Conservation (phyloP, 2,329 filamentous ascomycete species). For the Akanthomyces dipterigenus region DNA sequence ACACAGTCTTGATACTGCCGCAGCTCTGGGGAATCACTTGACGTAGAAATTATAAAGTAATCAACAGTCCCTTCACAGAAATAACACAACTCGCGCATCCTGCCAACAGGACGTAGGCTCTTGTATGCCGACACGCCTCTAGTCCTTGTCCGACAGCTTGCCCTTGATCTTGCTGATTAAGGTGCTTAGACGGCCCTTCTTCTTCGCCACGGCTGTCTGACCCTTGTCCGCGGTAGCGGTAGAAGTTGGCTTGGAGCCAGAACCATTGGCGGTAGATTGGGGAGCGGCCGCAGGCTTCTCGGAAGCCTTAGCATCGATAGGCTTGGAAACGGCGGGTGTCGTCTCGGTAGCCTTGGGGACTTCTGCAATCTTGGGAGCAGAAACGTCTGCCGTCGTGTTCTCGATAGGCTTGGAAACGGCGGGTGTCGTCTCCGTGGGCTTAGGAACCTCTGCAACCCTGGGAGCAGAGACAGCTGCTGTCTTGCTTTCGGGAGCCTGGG, state of each 20-base stretch:
- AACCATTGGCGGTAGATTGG: conserved; percentile 16
- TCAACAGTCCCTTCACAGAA: conserved; percentile 25
- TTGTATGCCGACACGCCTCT: neutral
- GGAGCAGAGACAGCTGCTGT: neutral
- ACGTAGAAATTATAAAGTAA: conserved; percentile 28
- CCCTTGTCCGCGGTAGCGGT: neutral
- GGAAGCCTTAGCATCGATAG: conserved; percentile 1
- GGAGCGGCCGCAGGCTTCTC: conserved; percentile 15
- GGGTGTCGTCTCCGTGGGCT: neutral
- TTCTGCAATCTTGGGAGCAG: neutral
- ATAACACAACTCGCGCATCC: neutral
- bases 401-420: neutral
- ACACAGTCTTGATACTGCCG: conserved; percentile 19
- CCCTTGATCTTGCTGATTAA: conserved; percentile 53
- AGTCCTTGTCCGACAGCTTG: conserved; percentile 33
- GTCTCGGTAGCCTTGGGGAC: neutral
- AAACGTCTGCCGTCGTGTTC: neutral
- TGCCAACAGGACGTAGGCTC: neutral
- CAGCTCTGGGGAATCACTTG: conserved; percentile 30
- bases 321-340: neutral
- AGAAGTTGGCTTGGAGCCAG: conserved; percentile 18
- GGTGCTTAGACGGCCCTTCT: conserved; percentile 57
- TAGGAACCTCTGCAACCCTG: neutral
- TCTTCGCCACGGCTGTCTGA: conserved; percentile 19
- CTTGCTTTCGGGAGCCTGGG: conserved; percentile 1